These are phyloP conservation scores for Xylaria sp. DNA, from an alignment of 2,329 filamentous ascomycete species.

Conservation along the genomic window DNA sequence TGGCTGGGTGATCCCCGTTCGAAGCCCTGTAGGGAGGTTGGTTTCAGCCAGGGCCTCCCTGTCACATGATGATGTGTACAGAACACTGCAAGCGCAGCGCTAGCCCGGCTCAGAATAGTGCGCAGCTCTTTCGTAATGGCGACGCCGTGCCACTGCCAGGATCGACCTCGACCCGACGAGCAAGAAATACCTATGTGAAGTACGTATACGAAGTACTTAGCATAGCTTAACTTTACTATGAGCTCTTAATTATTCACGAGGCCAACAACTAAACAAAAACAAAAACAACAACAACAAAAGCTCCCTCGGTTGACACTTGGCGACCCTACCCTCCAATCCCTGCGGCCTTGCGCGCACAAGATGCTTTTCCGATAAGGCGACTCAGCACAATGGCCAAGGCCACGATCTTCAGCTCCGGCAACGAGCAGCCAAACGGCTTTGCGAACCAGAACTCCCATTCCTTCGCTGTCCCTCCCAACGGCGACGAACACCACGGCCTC, in stretches of 20 bases:
- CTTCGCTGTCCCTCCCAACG: constrained; percentile 24
- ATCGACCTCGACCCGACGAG: too few relatives aligned
- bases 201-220: not conserved
- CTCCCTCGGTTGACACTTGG: too few relatives aligned
- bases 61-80: not conserved
- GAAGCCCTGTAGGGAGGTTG: not conserved
- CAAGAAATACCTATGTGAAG: too few relatives aligned
- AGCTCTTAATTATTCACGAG: not conserved
- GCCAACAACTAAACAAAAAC: not conserved
- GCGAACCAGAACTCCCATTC: constrained; percentile 9
- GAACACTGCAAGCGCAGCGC: not conserved
- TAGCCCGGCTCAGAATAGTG: not conserved
- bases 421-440: constrained; percentile 24
- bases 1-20: not conserved
- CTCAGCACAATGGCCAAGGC: constrained; percentile 41
- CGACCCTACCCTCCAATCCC: too few relatives aligned
- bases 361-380: constrained; percentile 38
- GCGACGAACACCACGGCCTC: constrained; percentile 38
- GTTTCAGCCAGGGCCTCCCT: not conserved
- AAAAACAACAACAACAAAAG: too few relatives aligned
- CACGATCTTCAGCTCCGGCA: constrained; percentile 31
- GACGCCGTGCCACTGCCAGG: not conserved
- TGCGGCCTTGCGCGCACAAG: constrained; percentile 22
- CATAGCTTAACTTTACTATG: not conserved
- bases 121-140: not conserved